Conservation (phyloP, 176 grass and related monocot species). For the Urochloa ruziziensis region DNA sequence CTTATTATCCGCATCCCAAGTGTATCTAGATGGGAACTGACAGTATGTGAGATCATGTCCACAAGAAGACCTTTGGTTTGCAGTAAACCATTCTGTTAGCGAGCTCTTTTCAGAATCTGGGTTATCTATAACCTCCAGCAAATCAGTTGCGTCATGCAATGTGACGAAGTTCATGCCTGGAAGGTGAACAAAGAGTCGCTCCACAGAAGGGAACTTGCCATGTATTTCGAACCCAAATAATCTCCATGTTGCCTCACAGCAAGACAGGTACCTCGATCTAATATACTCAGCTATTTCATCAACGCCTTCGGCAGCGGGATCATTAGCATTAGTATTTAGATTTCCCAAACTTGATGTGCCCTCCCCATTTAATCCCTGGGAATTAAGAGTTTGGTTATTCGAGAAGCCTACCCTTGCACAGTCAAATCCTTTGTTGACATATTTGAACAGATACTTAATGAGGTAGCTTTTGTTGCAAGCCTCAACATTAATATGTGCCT, state of each 20-base stretch:
- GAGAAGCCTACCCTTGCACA: not conserved
- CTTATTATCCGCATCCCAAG: not conserved
- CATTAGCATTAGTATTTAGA: too few relatives aligned
- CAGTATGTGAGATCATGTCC: not conserved
- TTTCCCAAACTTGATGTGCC: too few relatives aligned
- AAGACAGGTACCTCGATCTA: not conserved
- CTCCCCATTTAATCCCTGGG: too few relatives aligned
- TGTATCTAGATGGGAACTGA: not conserved
- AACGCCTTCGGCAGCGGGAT: accelerated
- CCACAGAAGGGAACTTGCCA: not conserved
- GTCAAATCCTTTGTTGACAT: not conserved
- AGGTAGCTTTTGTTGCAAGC: not conserved
- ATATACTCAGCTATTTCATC: not conserved
- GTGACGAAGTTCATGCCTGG: not conserved
- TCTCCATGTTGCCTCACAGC: not conserved
- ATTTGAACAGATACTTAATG: not conserved
- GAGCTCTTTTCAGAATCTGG: not conserved
- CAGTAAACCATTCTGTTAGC: not conserved
- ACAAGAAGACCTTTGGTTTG: accelerated
- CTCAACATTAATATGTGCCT: not conserved
- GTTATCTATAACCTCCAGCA: too few relatives aligned
- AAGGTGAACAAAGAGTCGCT: not conserved
- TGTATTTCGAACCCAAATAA: not conserved
- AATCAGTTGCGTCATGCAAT: not conserved
- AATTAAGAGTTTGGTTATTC: too few relatives aligned